Evolutionary conservation across 176 grass and related monocot species (phyloP), one percentile per base, ranked within the genome.

Genomic region (Lolium rigidum): DNA sequence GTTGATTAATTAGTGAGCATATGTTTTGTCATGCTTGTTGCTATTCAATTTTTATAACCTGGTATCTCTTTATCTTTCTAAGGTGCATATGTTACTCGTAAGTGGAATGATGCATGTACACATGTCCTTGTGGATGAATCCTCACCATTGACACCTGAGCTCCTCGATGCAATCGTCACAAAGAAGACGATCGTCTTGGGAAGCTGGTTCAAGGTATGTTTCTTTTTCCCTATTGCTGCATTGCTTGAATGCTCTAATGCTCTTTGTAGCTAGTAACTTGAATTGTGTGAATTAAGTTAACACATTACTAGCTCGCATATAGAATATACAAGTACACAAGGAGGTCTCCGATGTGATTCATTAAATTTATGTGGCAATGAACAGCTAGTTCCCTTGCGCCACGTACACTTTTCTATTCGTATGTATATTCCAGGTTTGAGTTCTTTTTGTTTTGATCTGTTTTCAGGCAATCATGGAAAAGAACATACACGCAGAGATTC

Each of bases 61-160:
- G 13, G 15, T 83, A 18, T 79, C 31, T 35, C 31, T 35, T 35
- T 74, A 69, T 80, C 48, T 83, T 46, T 82, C 21, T 24, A 79
- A 98, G 96, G 96, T 82, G 93, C 86, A 86, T 91, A 79, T 80
- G 63, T 79, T 81, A 94, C 90, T 37, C 88, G 90, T 68, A 98
- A 90, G 83, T 98, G 93, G 96, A 86, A 79, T 74, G 74, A 93
- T 81, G 86, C 94, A 15, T 98, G 96, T 35, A 94, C 93, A 6
- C 91, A 98, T 92, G 92, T 91, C 80, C 86, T 95, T 89, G 92
- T 89, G 87, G 90, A 95, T 67, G 90, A 92, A 73, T 92, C 88
- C 81, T 98, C 90, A 86, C 18, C 86, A 25, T 43, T 98, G 66
- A 90, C 93, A 48, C 66, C 83, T 48, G 91, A 98, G 67, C 92